These are phyloP conservation scores for Polychytrium aggregatum DNA, from an alignment of 192 early-diverging fungal genomes.

Conservation along the genomic window DNA sequence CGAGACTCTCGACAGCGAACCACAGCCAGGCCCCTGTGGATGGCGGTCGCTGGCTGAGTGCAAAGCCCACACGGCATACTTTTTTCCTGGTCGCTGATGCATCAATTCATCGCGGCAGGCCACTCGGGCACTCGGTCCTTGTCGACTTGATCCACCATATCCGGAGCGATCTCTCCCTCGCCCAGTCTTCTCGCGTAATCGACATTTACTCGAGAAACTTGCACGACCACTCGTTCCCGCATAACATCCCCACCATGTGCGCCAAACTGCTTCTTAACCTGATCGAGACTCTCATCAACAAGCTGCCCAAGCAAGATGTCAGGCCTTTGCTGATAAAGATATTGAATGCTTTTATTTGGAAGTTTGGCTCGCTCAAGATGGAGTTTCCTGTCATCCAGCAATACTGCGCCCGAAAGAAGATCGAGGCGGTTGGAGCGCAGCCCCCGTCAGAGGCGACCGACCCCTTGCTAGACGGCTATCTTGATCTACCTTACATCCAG, in stretches of 20 bases:
- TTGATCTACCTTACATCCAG: constrained; percentile 45
- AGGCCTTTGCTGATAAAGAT: constrained; percentile 46
- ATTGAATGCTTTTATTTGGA: constrained; percentile 71
- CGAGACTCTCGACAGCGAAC: too few relatives aligned
- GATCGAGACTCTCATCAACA: constrained; percentile 70
- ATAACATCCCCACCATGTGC: constrained; percentile 94
- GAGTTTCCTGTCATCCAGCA: constrained; percentile 49
- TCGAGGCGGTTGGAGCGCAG: not conserved
- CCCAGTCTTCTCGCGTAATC: constrained; percentile 73
- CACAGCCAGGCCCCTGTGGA: too few relatives aligned
- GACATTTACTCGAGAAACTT: constrained; percentile 87
- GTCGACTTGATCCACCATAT: constrained; percentile 95
- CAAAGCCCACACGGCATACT: too few relatives aligned
- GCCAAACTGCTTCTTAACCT: constrained; percentile 85
- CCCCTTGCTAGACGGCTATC: constrained; percentile 23
- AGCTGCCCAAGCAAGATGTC: constrained; percentile 41
- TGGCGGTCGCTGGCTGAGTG: too few relatives aligned
- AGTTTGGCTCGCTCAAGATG: constrained; percentile 58
- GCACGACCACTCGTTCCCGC: constrained; percentile 82
- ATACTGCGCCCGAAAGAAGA: constrained; percentile 29
- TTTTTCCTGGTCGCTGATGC: not conserved
- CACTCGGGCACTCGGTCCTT: constrained; percentile 87
- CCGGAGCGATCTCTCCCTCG: constrained; percentile 65
- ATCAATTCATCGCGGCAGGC: constrained; percentile 38
- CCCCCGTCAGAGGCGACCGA: not conserved